Conservation (phyloP, 2,329 filamentous ascomycete genomes). For the Massarina eburnea region DNA sequence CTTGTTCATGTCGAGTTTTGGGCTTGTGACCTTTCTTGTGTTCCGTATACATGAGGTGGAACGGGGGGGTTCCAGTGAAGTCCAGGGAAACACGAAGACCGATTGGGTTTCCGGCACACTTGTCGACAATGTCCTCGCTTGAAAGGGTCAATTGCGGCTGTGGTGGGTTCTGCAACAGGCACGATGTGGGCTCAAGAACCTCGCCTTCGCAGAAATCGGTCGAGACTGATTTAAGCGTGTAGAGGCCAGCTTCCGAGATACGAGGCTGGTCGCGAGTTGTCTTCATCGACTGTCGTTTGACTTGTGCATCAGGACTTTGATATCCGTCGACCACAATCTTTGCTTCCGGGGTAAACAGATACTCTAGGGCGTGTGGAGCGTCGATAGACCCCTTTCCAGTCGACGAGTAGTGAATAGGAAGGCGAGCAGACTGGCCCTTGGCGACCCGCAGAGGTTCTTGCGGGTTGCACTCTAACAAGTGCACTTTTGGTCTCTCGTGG, state of each 20-base stretch:
- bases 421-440: slow-evolving; percentile 65
- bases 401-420: slow-evolving; percentile 73
- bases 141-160: slow-evolving; percentile 76
- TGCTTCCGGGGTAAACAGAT: slow-evolving; percentile 77
- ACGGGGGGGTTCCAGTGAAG: slow-evolving; percentile 88
- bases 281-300: slow-evolving; percentile 63
- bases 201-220: slow-evolving; percentile 85
- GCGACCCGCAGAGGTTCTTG: slow-evolving; percentile 81
- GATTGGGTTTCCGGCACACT: slow-evolving; percentile 91
- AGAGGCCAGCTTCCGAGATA: slow-evolving; percentile 79
- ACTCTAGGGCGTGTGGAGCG: slow-evolving; percentile 72
- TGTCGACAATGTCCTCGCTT: slow-evolving; percentile 84
- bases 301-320: slow-evolving; percentile 58
- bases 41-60: slow-evolving; percentile 77
- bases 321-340: slow-evolving; percentile 70
- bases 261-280: slow-evolving; percentile 63
- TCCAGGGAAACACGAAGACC: slow-evolving; percentile 87
- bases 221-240: slow-evolving; percentile 77
- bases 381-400: slow-evolving; percentile 61
- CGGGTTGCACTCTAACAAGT: slow-evolving; percentile 73
- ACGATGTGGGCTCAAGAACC: slow-evolving; percentile 91
- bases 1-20: slow-evolving; percentile 54
- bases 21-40: slow-evolving; percentile 59
- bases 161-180: slow-evolving; percentile 85
- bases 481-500: slow-evolving; percentile 78